Percentiles rank a stretch among this genome's conserved stretches.
Evolutionary conservation across 140 eudicot species (phyloP).

Genomic region (Stevia rebaudiana): DNA sequence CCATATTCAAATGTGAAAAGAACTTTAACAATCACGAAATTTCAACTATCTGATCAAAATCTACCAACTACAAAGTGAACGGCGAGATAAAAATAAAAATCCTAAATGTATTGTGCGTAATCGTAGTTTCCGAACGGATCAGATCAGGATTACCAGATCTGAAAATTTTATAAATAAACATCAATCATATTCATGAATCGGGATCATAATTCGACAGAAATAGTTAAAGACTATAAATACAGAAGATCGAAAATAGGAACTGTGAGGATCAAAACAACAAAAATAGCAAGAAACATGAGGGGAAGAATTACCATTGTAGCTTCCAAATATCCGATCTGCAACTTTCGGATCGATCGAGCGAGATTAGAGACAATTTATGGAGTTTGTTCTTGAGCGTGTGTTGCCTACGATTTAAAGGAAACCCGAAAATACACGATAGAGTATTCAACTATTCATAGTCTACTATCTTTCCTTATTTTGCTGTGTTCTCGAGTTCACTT

Average conservation of each 20-base stretch:
- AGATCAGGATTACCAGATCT: constrained; percentile 10
- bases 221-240: not conserved
- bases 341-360: constrained; percentile 7
- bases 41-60: not conserved
- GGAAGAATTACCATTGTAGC: constrained; percentile 28
- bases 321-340: constrained; percentile 18
- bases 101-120: not conserved
- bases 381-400: not conserved
- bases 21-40: not conserved
- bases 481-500: no score
- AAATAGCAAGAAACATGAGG: not conserved
- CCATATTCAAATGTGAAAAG: not conserved
- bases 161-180: not conserved
- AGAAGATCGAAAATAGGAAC: constrained; percentile 2
- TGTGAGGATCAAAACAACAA: not conserved
- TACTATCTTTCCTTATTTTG: no score
- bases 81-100: not conserved
- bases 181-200: not conserved
- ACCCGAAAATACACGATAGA: no score
- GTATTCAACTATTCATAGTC: no score
- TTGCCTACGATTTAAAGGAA: no score
- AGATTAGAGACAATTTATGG: constrained; percentile 10
- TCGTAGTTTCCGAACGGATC: constrained; percentile 9
- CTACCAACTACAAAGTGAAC: not conserved
- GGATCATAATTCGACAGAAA: constrained; percentile 3